These are phyloP conservation scores for Annulohypoxylon nitens DNA, from an alignment of 495 filamentous ascomycete species.

Conservation along the genomic window DNA sequence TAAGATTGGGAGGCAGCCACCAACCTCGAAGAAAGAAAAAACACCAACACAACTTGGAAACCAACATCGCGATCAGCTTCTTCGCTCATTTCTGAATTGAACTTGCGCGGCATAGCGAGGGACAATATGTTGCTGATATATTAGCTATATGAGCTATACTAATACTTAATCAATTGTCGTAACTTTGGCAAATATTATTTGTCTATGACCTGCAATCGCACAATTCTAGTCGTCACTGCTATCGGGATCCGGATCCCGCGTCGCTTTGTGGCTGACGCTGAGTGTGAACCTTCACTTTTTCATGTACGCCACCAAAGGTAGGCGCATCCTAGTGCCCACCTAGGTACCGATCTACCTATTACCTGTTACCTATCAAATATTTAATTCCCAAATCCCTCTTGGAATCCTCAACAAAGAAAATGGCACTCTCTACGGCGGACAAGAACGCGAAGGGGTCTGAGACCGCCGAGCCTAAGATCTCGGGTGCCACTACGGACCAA, in stretches of 20 bases:
- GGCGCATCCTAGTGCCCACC: neutral
- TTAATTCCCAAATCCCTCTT: neutral
- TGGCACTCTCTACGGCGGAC: constrained; percentile 14
- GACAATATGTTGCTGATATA: neutral
- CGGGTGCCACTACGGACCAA: constrained; percentile 15
- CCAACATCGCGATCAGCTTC: neutral
- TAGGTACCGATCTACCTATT: constrained; percentile 3
- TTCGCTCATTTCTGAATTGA: neutral
- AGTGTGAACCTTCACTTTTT: neutral
- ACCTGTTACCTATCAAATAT: too few relatives aligned
- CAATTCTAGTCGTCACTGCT: neutral
- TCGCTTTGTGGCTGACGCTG: neutral
- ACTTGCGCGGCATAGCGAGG: neutral
- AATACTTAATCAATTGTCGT: neutral
- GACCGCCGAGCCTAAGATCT: constrained; percentile 24
- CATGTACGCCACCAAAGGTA: neutral
- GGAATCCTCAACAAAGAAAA: neutral
- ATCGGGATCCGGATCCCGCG: neutral
- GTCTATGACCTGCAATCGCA: neutral
- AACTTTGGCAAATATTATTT: neutral
- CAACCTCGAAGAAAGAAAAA: neutral
- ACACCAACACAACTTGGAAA: neutral
- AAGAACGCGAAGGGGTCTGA: constrained; percentile 4
- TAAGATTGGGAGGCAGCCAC: neutral
- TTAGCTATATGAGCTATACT: neutral